Evolutionary conservation across 148 eudicot species (phyloP).

Genomic region (Chenopodium formosanum): DNA sequence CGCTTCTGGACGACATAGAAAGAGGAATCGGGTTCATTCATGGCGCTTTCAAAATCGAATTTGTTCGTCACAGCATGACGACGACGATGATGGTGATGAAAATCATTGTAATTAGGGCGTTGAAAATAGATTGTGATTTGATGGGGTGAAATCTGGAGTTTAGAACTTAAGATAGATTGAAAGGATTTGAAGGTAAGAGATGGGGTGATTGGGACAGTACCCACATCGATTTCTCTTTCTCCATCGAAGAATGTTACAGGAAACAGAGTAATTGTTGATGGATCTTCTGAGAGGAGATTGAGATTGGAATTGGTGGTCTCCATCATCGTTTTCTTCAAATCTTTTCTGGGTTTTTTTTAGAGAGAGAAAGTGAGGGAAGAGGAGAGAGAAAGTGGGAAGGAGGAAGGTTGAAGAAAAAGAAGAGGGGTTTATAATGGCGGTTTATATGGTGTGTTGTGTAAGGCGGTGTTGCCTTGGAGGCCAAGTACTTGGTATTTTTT

Average conservation of each 20-base stretch:
- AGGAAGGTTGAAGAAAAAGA: background rate
- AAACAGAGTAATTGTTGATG: conserved; percentile 22
- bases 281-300: background rate
- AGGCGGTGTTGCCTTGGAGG: conserved; percentile 8
- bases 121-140: conserved; percentile 66
- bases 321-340: background rate
- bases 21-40: conserved; percentile 17
- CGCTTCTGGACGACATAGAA: conserved; percentile 61
- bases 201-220: conserved; percentile 39
- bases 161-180: conserved; percentile 41
- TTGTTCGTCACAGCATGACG: conserved; percentile 56
- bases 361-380: background rate
- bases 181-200: conserved; percentile 52
- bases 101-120: background rate
- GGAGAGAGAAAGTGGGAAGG: background rate
- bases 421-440: conserved; percentile 24
- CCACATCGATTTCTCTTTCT: conserved; percentile 51
- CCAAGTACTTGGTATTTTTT: conserved; percentile 8
- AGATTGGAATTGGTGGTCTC: background rate
- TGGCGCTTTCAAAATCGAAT: conserved; percentile 43
- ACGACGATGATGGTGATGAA: conserved; percentile 29
- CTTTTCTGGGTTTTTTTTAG: background rate
- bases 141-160: conserved; percentile 66
- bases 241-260: conserved; percentile 71
- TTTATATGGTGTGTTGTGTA: conserved; percentile 16